A percentile compares a stretch with the other conserved stretches of the same genome.
These are phyloP conservation scores for Rhizopogon vesiculosus DNA, from an alignment of 768 basidiomycete genomes.

Conservation along the genomic window DNA sequence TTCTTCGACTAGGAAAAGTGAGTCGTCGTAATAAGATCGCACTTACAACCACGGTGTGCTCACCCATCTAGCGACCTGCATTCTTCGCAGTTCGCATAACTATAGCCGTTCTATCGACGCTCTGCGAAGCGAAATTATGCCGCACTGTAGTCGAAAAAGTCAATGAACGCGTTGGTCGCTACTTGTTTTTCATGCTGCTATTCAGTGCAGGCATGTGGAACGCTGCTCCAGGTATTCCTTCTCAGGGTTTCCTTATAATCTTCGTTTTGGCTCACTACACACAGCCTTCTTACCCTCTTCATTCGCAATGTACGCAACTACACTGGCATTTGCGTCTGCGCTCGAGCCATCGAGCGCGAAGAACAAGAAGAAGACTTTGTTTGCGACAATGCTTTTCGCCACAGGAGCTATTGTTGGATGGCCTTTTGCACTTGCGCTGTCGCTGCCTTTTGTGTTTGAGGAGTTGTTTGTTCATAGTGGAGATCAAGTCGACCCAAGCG, in stretches of 20 bases:
- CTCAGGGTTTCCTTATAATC: background rate
- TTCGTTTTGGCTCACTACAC: constrained; percentile 7
- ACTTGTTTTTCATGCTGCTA: constrained; percentile 81
- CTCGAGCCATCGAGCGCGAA: constrained; percentile 51
- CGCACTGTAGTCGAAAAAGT: constrained; percentile 75
- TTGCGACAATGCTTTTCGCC: constrained; percentile 69
- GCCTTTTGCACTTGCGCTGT: constrained; percentile 90
- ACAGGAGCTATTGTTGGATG: constrained; percentile 88
- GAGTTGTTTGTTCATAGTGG: constrained; percentile 77
- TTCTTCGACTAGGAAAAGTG: constrained; percentile 73
- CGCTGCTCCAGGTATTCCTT: constrained; percentile 63
- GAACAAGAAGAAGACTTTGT: constrained; percentile 53
- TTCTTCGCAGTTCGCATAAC: constrained; percentile 89
- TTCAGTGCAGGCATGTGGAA: constrained; percentile 96
- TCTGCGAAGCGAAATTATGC: constrained; percentile 82
- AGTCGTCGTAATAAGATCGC: constrained; percentile 9
- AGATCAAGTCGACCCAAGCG: constrained; percentile 52
- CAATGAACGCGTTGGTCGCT: constrained; percentile 90
- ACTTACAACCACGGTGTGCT: constrained; percentile 2
- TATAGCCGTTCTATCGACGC: constrained; percentile 65
- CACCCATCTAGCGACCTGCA: constrained; percentile 57
- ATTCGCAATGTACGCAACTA: constrained; percentile 88
- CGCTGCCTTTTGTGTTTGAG: constrained; percentile 87
- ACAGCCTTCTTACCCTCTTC: constrained; percentile 92
- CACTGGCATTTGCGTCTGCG: constrained; percentile 72